A percentile compares a stretch with the other conserved stretches of the same genome.
These are phyloP conservation scores for Pelargonium cotyledonis DNA, from an alignment of 441 rosid genomes.

Conservation along the genomic window DNA sequence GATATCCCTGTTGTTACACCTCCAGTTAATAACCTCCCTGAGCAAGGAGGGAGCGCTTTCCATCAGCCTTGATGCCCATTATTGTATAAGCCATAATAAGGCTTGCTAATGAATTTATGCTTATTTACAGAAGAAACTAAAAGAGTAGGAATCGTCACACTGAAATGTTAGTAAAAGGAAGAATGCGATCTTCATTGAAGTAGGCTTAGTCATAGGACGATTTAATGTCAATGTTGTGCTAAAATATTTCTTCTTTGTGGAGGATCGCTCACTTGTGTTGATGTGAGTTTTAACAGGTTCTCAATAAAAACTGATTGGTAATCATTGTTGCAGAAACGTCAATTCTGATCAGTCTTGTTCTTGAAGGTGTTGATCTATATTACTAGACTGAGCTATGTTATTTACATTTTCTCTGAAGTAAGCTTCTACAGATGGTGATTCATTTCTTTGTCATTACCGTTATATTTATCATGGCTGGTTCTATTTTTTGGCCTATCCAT, in stretches of 20 bases:
- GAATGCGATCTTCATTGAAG: too few species aligned
- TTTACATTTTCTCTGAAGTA: too few species aligned
- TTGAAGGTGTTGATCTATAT: too few species aligned
- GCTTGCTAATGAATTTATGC: slow-evolving; percentile 2
- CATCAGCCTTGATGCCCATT: slow-evolving; percentile 63
- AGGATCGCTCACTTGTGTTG: not conserved
- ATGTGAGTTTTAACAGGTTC: not conserved
- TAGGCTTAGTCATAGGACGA: not conserved
- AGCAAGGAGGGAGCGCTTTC: slow-evolving; percentile 37
- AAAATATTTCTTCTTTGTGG: not conserved
- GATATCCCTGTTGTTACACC: slow-evolving; percentile 58
- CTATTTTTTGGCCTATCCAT: too few species aligned
- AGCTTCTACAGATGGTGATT: too few species aligned
- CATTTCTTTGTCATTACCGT: too few species aligned
- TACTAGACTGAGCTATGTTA: too few species aligned
- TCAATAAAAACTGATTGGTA: not conserved
- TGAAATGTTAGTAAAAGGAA: not conserved
- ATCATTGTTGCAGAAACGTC: too few species aligned
- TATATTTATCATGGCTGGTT: too few species aligned
- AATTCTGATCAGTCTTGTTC: too few species aligned
- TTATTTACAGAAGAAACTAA: not conserved
- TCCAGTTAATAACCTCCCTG: slow-evolving; percentile 37
- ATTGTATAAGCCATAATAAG: too few species aligned
- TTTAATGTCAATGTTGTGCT: not conserved
- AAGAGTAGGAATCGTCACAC: not conserved